A percentile compares a stretch with the other conserved stretches of the same genome.
phyloP scores from a whole-genome alignment of 2,329 filamentous ascomycete genomes.

The Whalleya microplaca region DNA sequence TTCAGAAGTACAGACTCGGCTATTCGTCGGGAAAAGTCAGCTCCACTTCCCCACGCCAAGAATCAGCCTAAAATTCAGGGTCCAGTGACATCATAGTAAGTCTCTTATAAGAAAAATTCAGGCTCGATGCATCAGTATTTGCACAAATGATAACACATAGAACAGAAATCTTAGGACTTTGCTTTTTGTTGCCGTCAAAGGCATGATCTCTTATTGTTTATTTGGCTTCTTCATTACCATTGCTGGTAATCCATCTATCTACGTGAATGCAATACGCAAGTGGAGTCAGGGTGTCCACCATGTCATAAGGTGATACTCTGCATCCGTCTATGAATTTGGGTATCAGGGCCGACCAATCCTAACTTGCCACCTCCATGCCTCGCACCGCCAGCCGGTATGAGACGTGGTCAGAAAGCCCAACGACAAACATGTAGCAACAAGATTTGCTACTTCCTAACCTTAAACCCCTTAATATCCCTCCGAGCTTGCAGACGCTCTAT shows the following conservation, averaged over 20 bases:
- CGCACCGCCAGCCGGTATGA: no score
- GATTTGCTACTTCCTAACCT: not conserved
- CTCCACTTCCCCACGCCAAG: no score
- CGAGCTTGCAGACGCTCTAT: not conserved
- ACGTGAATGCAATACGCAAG: constrained; percentile 2
- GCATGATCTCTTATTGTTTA: not conserved
- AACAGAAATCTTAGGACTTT: not conserved
- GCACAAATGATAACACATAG: not conserved
- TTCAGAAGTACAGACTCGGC: no score
- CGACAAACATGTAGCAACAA: not conserved
- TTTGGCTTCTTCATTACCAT: constrained; percentile 6
- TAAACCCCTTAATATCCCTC: not conserved
- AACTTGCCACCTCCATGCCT: no score
- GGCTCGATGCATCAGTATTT: no score
- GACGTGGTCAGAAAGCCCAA: not conserved
- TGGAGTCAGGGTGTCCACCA: not conserved
- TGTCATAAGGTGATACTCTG: not conserved
- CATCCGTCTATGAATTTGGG: not conserved
- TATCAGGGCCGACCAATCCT: no score
- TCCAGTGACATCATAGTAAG: not conserved
- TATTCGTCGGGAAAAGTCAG: not conserved
- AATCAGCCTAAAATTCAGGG: not conserved
- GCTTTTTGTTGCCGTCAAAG: no score
- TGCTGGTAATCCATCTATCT: constrained; percentile 21
- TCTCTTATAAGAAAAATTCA: no score